Evolutionary conservation across 1,284 basidiomycete genomes (phyloP).

Genomic region (Garcileccinum viscosum): DNA sequence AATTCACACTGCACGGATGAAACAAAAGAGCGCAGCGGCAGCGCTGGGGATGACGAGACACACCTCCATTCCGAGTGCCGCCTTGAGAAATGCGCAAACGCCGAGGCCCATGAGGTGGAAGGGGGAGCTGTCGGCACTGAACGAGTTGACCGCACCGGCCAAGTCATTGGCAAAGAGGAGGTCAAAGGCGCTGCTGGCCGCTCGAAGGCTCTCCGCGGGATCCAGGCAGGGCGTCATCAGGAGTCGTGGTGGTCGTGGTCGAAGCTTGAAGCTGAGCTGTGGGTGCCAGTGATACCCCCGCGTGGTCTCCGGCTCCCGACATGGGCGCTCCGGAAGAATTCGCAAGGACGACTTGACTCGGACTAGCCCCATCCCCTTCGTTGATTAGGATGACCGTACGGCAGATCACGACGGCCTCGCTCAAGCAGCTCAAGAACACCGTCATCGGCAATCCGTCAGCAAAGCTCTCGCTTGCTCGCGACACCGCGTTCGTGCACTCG

Average conservation of each 20-base stretch:
- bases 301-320: constrained; percentile 22
- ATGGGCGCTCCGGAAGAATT: constrained; percentile 3
- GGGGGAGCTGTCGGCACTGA: constrained; percentile 58
- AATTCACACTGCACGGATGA: not conserved
- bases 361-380: no score
- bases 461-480: constrained; percentile 61
- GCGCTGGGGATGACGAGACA: constrained; percentile 17
- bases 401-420: constrained; percentile 44
- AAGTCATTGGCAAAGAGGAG: constrained; percentile 72
- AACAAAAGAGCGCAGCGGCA: not conserved
- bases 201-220: constrained; percentile 48
- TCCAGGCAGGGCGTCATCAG: constrained; percentile 19
- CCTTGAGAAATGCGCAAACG: constrained; percentile 76
- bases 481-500: constrained; percentile 60
- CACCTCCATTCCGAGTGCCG: constrained; percentile 82
- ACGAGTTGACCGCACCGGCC: constrained; percentile 54
- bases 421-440: constrained; percentile 73
- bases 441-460: constrained; percentile 79
- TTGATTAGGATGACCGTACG: constrained; percentile 42
- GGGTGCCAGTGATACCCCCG: not conserved
- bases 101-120: constrained; percentile 76
- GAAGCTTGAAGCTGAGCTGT: not conserved
- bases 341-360: no score
- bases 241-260: constrained; percentile 5
- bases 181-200: constrained; percentile 69